These are phyloP conservation scores for Candida sojae DNA, from an alignment of 1,139 yeast genomes.

Conservation along the genomic window DNA sequence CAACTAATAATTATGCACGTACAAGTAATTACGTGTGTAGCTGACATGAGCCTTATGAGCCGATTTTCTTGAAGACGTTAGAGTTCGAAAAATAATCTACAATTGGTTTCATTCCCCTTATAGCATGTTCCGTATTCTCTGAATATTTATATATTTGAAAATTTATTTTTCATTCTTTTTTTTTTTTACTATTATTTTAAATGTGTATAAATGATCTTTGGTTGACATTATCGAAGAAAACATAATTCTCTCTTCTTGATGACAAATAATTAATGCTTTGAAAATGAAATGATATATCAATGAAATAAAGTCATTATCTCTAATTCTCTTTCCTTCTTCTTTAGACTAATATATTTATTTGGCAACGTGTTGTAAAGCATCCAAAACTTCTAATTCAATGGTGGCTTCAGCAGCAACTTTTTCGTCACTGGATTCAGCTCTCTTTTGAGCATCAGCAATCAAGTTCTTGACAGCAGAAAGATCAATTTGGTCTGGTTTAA, in stretches of 20 bases:
- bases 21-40: no score
- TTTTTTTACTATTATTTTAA: neutral
- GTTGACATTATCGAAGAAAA: neutral
- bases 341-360: conserved; percentile 46
- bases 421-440: conserved; percentile 82
- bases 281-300: neutral
- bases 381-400: conserved; percentile 93
- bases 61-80: no score
- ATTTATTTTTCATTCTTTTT: neutral
- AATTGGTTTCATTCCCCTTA: neutral
- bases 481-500: conserved; percentile 87
- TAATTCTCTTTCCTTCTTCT: neutral
- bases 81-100: neutral
- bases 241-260: neutral
- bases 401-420: conserved; percentile 91
- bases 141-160: conserved; percentile 2
- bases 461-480: conserved; percentile 76
- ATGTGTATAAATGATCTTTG: neutral
- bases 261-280: neutral
- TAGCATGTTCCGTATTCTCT: neutral
- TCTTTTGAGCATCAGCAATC: conserved; percentile 94
- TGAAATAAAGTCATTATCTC: neutral
- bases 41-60: no score
- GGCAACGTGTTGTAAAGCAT: conserved; percentile 88
- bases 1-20: no score